Evolutionary conservation across 768 basidiomycete genomes (phyloP).

Genomic region (Trametes cinnabarina): DNA sequence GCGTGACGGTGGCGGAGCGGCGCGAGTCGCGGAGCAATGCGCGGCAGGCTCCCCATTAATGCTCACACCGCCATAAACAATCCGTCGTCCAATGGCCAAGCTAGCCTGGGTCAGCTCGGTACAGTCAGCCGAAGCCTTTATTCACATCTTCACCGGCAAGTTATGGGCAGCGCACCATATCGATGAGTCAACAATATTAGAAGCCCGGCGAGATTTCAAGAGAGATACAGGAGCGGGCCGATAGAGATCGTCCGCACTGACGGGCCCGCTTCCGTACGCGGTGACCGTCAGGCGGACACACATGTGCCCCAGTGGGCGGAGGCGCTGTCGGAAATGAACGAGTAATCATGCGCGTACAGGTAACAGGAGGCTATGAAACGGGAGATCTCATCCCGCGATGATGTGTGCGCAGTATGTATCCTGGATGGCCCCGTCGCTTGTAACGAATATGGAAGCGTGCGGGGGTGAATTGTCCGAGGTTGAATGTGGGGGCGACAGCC

Average conservation of each 20-base stretch:
- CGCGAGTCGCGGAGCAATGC: background rate
- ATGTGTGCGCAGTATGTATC: background rate
- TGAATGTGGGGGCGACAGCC: background rate
- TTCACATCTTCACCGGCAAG: background rate
- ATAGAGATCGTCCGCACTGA: background rate
- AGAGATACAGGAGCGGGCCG: background rate
- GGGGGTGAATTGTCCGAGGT: background rate
- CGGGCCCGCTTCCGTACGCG: background rate
- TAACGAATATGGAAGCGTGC: background rate
- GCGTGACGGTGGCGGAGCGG: background rate
- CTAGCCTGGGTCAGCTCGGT: background rate
- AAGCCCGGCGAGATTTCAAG: background rate
- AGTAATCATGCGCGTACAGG: background rate
- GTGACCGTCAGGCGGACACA: background rate
- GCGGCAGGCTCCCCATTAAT: background rate
- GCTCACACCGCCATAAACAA: constrained; percentile 9
- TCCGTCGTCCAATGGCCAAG: background rate
- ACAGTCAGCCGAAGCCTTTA: background rate
- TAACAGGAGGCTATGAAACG: too few species aligned
- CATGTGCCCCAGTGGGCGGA: background rate
- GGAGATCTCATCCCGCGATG: constrained; percentile 9
- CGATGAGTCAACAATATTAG: background rate
- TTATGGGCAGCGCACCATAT: too few species aligned
- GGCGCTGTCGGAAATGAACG: constrained; percentile 9
- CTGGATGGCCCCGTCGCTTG: background rate